Evolutionary conservation across 164 flowering plant species (phyloP).

Genomic region (Santalum album): DNA sequence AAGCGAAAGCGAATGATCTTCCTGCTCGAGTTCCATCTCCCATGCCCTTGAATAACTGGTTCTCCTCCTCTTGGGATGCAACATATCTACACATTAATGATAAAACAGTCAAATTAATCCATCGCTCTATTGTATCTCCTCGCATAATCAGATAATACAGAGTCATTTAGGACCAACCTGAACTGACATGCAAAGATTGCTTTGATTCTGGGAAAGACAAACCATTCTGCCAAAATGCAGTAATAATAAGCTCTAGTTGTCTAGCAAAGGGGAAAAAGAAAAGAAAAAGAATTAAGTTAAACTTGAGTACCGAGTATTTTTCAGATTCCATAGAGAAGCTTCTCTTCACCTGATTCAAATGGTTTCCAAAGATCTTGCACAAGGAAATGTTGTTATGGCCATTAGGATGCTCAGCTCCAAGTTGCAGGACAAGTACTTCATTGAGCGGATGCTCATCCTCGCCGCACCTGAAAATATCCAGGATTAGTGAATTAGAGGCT

Average conservation of each 20-base stretch:
- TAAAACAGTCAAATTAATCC: neutral
- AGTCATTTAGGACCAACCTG: slow-evolving; percentile 26
- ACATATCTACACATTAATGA: slow-evolving; percentile 26
- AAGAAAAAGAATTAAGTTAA: neutral
- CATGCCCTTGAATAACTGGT: slow-evolving; percentile 24
- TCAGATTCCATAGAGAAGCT: slow-evolving; percentile 22
- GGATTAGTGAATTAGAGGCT: neutral
- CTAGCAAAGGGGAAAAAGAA: too few relatives aligned
- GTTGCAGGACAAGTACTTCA: slow-evolving; percentile 67
- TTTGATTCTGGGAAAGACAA: slow-evolving; percentile 16
- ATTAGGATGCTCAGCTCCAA: slow-evolving; percentile 53
- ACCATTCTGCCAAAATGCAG: slow-evolving; percentile 17
- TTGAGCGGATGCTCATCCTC: slow-evolving; percentile 90
- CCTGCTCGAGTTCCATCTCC: slow-evolving; percentile 60
- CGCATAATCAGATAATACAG: neutral
- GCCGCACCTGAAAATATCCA: slow-evolving; percentile 54
- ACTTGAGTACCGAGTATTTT: slow-evolving; percentile 28
- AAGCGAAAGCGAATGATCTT: slow-evolving; percentile 71
- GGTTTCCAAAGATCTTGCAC: slow-evolving; percentile 55
- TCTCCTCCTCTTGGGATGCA: slow-evolving; percentile 56
- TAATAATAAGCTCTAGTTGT: slow-evolving; percentile 6
- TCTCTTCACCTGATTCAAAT: slow-evolving; percentile 42
- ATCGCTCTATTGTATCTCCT: neutral
- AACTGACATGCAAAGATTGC: slow-evolving; percentile 16
- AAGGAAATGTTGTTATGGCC: slow-evolving; percentile 48